These are phyloP conservation scores for Saposhnikovia divaricata DNA, from an alignment of 129 eudicot species.

Conservation along the genomic window DNA sequence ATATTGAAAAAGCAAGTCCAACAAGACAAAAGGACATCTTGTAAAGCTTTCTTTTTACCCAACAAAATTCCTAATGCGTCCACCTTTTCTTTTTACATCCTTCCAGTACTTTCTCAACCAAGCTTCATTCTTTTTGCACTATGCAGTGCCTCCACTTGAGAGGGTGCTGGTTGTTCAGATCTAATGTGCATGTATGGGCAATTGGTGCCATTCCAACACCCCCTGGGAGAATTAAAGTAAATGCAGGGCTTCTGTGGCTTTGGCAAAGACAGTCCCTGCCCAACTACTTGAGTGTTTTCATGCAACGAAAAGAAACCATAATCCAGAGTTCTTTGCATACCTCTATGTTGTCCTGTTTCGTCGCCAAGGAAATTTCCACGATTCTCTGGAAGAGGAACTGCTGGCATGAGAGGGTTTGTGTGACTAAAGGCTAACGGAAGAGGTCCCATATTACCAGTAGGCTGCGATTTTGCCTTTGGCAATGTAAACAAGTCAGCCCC, in stretches of 20 bases:
- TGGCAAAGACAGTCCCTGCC: neutral
- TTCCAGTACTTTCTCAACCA: neutral
- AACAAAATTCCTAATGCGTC: neutral
- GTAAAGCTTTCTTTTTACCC: neutral
- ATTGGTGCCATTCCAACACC: neutral
- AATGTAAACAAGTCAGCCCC: neutral
- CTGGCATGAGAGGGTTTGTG: neutral
- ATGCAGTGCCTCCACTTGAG: slow-evolving; percentile 2
- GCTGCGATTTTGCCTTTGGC: neutral
- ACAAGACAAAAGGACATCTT: neutral
- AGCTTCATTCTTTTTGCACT: slow-evolving; percentile 5
- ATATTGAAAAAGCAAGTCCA: neutral
- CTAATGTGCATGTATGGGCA: slow-evolving; percentile 7
- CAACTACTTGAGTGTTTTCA: neutral
- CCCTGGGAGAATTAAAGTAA: neutral
- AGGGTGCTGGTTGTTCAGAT: neutral
- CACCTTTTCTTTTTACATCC: neutral
- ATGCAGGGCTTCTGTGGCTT: slow-evolving; percentile 6
- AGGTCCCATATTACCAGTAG: neutral
- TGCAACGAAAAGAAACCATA: neutral
- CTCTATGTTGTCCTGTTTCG: neutral
- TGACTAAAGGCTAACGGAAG: slow-evolving; percentile 5
- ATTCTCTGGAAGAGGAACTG: slow-evolving; percentile 2
- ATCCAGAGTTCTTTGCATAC: neutral
- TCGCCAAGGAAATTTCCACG: neutral